Evolutionary conservation across 306 rosid genomes (phyloP), one percentile per base, ranked within the genome.

Genomic region (Rosa multiflora): DNA sequence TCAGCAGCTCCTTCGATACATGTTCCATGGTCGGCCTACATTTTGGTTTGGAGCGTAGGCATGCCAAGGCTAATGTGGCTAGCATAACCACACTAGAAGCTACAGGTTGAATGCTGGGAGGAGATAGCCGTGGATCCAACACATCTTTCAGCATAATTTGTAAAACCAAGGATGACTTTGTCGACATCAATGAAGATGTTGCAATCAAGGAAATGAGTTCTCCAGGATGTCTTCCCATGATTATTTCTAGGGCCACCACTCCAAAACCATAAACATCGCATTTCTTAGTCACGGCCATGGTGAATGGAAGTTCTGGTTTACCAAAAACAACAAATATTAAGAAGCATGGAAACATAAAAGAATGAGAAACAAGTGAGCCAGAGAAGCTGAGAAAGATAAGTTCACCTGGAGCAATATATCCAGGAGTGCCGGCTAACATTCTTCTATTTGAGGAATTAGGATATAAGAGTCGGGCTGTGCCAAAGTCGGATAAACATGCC

Each of bases 391-490:
- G 35, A 35, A 7, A 14, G 32, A 61, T 8, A 35, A n/a, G 32
- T 2, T 77, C 48, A 82, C 82, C 85, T 39, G 82, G 85, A 63
- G 85, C 85, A 55, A 82, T 39, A 67, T 82, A 82, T 66, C 82
- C 82, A 32, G 17, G 58, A 13, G 79, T 73, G 20, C 85, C 85
- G 8, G 75, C 82, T 8, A 49, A 0, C 4, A 37, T 48, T n/a
- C 79, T 78, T 42, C 15, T 67, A 74, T 72, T 62, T 3, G 79
- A 82, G 64, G 79, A 73, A 77, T 72, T 20, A 32, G 81, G 70
- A 66, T 42, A 37, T 23, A 82, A 69, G 47, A 77, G 81, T 37
- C 82, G 55, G 8, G 85, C 85, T 1, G 74, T 73, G 62, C 85
- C 82, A 55, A 82, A 82, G 61, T 77, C 85, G 0, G 85, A 73